phyloP scores from a whole-genome alignment of 768 basidiomycete genomes.

The Dendrothele bispora region DNA sequence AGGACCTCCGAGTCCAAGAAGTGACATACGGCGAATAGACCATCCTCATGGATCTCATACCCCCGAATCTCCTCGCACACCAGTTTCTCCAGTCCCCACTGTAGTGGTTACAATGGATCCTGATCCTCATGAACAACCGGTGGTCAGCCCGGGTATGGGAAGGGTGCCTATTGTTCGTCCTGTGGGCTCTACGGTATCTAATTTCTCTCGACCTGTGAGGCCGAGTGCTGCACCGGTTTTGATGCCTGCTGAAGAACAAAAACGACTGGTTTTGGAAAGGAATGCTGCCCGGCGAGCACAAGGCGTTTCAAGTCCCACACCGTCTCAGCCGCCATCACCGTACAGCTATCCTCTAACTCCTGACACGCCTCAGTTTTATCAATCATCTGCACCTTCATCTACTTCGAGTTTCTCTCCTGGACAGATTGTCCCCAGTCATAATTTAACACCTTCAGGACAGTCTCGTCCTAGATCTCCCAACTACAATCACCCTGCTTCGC shows the following conservation, averaged over 20 bases:
- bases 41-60: background rate
- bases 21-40: conserved; percentile 5
- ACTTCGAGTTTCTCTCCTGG: background rate
- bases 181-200: conserved; percentile 43
- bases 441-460: background rate
- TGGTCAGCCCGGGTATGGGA: conserved; percentile 14
- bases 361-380: background rate
- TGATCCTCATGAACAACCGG: conserved; percentile 33
- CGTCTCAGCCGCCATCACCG: background rate
- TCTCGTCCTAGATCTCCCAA: background rate
- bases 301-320: conserved; percentile 12
- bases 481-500: background rate
- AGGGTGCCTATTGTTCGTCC: conserved; percentile 41
- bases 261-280: conserved; percentile 55
- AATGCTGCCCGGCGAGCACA: conserved; percentile 41
- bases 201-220: conserved; percentile 66
- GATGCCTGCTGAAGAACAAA: conserved; percentile 40
- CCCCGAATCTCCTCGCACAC: conserved; percentile 9
- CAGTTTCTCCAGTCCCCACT: conserved; percentile 40
- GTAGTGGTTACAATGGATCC: conserved; percentile 66
- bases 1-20: conserved; percentile 13
- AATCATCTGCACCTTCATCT: background rate
- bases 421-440: background rate
- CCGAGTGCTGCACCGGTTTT: conserved; percentile 5
- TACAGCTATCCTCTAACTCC: background rate